phyloP scores from a whole-genome alignment of 805 yeast genomes.

The Barnettozyma sp. region DNA sequence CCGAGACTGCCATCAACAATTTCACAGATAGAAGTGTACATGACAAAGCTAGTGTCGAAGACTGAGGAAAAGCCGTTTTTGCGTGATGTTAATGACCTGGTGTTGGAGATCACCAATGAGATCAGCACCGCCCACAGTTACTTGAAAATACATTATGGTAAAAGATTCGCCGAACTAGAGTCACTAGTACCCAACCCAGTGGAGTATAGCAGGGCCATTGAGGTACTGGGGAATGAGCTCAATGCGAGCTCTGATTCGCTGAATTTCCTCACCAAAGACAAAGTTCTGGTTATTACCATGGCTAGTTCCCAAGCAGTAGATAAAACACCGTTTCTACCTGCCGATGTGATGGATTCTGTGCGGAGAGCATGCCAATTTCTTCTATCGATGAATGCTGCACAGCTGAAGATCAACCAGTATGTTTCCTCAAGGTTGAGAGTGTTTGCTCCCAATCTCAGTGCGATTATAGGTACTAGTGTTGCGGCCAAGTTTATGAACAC shows the following conservation, averaged over 20 bases:
- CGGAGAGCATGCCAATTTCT: slow-evolving; percentile 42
- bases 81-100: slow-evolving; percentile 45
- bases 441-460: slow-evolving; percentile 76
- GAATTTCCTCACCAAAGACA: slow-evolving; percentile 50
- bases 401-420: slow-evolving; percentile 40
- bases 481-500: slow-evolving; percentile 68
- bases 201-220: slow-evolving; percentile 51
- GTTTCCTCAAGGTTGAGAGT: slow-evolving; percentile 49
- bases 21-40: slow-evolving; percentile 14
- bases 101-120: slow-evolving; percentile 49
- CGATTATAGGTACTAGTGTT: slow-evolving; percentile 62
- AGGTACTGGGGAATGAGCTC: slow-evolving; percentile 44
- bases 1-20: slow-evolving; percentile 15
- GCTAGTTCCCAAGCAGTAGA: slow-evolving; percentile 48
- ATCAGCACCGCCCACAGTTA: slow-evolving; percentile 42
- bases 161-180: slow-evolving; percentile 67
- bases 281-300: slow-evolving; percentile 66
- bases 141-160: slow-evolving; percentile 45
- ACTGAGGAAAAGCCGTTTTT: slow-evolving; percentile 42
- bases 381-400: slow-evolving; percentile 37
- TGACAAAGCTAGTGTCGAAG: slow-evolving; percentile 17
- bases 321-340: slow-evolving; percentile 25
- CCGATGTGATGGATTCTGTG: slow-evolving; percentile 32
- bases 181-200: slow-evolving; percentile 53
- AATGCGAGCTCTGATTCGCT: slow-evolving; percentile 22